Evolutionary conservation across 805 yeast species (phyloP).

Genomic region (Barnettozyma vustinii): DNA sequence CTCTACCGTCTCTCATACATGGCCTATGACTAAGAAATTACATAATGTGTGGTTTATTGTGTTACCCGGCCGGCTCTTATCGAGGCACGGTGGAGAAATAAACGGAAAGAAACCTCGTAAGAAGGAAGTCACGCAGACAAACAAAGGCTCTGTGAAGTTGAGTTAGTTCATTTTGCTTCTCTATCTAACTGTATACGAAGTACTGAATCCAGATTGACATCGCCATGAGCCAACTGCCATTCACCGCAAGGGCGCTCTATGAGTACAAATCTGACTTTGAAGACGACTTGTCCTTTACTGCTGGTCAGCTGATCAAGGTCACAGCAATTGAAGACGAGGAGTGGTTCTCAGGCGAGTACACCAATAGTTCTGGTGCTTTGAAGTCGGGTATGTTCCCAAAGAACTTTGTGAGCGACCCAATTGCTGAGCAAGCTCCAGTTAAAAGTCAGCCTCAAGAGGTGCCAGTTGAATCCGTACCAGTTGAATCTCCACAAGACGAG

Average conservation of each 20-base stretch:
- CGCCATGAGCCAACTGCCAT: constrained; percentile 39
- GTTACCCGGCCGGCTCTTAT: too few relatives aligned
- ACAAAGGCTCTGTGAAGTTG: neutral
- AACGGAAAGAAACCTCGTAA: neutral
- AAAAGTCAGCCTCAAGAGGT: neutral
- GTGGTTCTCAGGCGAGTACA: constrained; percentile 76
- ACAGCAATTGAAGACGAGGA: constrained; percentile 82
- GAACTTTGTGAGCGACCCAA: constrained; percentile 54
- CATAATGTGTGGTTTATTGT: too few relatives aligned
- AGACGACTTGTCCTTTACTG: constrained; percentile 73
- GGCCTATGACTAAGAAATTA: too few relatives aligned
- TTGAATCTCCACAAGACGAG: neutral
- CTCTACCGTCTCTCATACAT: too few relatives aligned
- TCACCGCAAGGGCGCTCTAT: constrained; percentile 61
- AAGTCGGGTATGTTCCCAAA: constrained; percentile 81
- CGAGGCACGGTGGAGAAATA: neutral
- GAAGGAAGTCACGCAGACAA: neutral
- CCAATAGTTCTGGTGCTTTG: constrained; percentile 34
- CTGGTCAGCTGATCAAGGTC: constrained; percentile 69
- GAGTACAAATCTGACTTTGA: constrained; percentile 67
- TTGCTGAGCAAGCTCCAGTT: neutral
- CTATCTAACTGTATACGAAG: neutral
- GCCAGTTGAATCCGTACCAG: neutral
- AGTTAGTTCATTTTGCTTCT: neutral
- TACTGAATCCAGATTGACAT: neutral